Evolutionary conservation across 2,329 filamentous ascomycete genomes (phyloP).

Genomic region (Aspergillus versicolor): DNA sequence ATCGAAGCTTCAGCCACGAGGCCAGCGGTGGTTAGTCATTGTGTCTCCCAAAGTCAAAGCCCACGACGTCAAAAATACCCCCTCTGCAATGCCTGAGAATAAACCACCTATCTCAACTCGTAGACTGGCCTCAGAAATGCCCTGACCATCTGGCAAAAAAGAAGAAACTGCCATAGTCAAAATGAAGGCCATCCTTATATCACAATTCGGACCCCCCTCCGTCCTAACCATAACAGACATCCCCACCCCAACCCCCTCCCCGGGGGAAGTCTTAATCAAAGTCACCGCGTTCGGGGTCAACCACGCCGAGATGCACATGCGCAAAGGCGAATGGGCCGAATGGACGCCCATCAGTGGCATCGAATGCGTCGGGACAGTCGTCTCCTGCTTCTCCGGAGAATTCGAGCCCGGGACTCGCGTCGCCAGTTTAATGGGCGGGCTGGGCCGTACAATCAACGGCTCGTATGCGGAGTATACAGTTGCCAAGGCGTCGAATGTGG

Average conservation of each 20-base stretch:
- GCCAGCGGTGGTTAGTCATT: not conserved
- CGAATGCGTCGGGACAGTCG: constrained; percentile 43
- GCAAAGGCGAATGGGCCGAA: constrained; percentile 11
- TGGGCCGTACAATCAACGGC: constrained; percentile 41
- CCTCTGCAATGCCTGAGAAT: not conserved
- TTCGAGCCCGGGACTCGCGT: constrained; percentile 36
- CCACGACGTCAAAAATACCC: not conserved
- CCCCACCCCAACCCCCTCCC: not conserved
- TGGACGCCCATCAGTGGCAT: constrained; percentile 13
- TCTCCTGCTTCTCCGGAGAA: constrained; percentile 34
- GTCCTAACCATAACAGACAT: constrained; percentile 4
- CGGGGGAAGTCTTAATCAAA: constrained; percentile 5
- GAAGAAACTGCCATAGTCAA: not conserved
- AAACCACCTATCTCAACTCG: not conserved
- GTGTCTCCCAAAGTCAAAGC: not conserved
- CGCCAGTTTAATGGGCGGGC: constrained; percentile 44
- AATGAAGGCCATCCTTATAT: constrained; percentile 10
- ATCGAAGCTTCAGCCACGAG: not conserved
- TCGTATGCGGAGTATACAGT: constrained; percentile 42
- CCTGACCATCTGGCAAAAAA: not conserved
- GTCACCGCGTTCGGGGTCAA: constrained; percentile 11
- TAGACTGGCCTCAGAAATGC: not conserved
- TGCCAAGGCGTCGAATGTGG: constrained; percentile 35
- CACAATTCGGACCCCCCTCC: constrained; percentile 2
- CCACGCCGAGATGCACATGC: constrained; percentile 14